Percentiles rank a stretch among this genome's conserved stretches.
Conservation (phyloP, 2,329 filamentous ascomycete species). For the Camillea tinctor region DNA sequence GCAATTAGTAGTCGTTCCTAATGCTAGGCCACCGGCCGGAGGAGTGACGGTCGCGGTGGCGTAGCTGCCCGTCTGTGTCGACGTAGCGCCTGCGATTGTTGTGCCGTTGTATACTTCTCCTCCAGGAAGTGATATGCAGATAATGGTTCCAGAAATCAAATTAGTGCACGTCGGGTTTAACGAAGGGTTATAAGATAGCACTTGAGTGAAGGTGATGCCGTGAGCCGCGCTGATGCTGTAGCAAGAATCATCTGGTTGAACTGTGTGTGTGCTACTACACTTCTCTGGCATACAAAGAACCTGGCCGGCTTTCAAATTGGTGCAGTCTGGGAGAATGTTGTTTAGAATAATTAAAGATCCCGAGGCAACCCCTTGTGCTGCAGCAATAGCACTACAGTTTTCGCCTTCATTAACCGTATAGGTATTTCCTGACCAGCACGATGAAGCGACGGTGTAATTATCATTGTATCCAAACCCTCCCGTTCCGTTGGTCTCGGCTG, state of each 20-base stretch:
- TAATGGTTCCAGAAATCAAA: neutral
- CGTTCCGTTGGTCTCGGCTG: neutral
- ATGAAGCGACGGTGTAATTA: neutral
- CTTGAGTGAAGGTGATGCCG: conserved; percentile 1
- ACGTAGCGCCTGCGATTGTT: too few relatives aligned
- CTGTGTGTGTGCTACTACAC: neutral
- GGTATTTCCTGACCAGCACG: neutral
- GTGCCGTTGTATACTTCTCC: neutral
- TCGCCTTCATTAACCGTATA: neutral
- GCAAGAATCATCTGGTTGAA: neutral
- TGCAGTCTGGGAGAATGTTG: neutral
- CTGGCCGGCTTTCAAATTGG: neutral
- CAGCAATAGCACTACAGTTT: neutral
- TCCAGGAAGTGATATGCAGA: neutral
- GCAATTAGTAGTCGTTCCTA: neutral
- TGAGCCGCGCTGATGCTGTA: neutral
- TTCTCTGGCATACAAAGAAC: neutral
- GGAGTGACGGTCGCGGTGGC: too few relatives aligned
- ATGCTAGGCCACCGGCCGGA: neutral
- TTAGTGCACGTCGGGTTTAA: neutral
- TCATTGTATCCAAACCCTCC: neutral
- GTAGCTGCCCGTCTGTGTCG: neutral
- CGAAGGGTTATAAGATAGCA: neutral
- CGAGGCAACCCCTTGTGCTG: neutral
- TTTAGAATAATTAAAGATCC: neutral